Conservation (phyloP, 345 rosid genomes). For the Cardiospermum halicacabum region DNA sequence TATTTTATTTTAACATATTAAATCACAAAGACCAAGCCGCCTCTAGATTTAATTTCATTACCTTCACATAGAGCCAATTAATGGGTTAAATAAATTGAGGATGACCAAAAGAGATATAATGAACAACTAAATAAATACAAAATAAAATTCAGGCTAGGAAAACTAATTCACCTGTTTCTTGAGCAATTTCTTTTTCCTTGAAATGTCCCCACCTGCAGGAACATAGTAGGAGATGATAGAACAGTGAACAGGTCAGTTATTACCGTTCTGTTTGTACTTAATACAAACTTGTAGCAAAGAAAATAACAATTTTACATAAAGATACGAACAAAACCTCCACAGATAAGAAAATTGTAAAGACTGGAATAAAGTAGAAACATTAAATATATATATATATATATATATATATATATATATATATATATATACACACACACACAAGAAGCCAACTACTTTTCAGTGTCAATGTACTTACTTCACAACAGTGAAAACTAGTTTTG, state of each 20-base stretch:
- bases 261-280: background rate
- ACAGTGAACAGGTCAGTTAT: background rate
- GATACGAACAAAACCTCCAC: background rate
- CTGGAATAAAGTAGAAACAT: background rate
- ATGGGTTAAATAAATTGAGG: background rate
- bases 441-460: background rate
- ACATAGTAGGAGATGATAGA: background rate
- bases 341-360: background rate
- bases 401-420: background rate
- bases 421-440: background rate
- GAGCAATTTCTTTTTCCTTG: slow-evolving; percentile 93
- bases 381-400: background rate
- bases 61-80: background rate
- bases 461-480: background rate
- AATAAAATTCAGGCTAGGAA: background rate
- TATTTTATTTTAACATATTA: too few species aligned
- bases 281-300: background rate
- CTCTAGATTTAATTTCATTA: background rate
- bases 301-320: background rate
- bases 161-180: slow-evolving; percentile 76
- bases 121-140: background rate
- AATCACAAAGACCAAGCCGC: too few species aligned
- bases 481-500: background rate
- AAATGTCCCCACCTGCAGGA: slow-evolving; percentile 79
- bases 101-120: background rate